phyloP scores from a whole-genome alignment of 2,329 filamentous ascomycete species.

The Cladorrhinum sp. region DNA sequence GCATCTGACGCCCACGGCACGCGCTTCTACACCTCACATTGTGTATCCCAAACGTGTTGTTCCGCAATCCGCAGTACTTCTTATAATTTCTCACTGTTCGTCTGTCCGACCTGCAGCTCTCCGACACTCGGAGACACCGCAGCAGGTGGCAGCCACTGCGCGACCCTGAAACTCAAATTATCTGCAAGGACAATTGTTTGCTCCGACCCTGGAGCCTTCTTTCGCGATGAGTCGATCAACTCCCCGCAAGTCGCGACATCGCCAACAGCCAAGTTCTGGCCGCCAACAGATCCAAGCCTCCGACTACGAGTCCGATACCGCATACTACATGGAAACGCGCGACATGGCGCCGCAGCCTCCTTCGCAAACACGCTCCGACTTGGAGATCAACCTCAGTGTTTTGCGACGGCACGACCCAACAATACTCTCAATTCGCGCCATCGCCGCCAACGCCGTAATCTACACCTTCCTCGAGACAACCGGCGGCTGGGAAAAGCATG shows the following conservation, averaged over 20 bases:
- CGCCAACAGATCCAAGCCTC: slow-evolving; percentile 40
- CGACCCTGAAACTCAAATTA: background rate
- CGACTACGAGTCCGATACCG: slow-evolving; percentile 66
- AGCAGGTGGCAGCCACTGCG: background rate
- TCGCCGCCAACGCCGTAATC: slow-evolving; percentile 81
- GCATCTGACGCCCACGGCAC: too few relatives aligned
- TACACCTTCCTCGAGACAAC: slow-evolving; percentile 70
- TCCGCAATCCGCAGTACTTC: too few relatives aligned
- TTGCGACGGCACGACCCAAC: slow-evolving; percentile 76
- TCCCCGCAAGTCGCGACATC: slow-evolving; percentile 34
- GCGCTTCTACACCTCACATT: too few relatives aligned
- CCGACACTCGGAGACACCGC: background rate
- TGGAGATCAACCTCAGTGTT: slow-evolving; percentile 82
- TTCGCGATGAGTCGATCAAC: slow-evolving; percentile 43
- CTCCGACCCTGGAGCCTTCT: background rate
- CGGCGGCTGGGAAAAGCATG: slow-evolving; percentile 77
- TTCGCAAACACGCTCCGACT: slow-evolving; percentile 66
- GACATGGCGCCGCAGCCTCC: slow-evolving; percentile 45
- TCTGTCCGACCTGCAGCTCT: background rate
- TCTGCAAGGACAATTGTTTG: background rate
- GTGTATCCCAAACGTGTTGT: too few relatives aligned
- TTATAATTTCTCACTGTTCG: too few relatives aligned
- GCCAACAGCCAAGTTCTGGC: slow-evolving; percentile 26
- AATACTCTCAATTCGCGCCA: slow-evolving; percentile 69
- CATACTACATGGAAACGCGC: slow-evolving; percentile 44